Percentiles rank a stretch among this genome's conserved stretches.
Evolutionary conservation across 1,284 basidiomycete species (phyloP).

Genomic region (Sporisorium exsertum): DNA sequence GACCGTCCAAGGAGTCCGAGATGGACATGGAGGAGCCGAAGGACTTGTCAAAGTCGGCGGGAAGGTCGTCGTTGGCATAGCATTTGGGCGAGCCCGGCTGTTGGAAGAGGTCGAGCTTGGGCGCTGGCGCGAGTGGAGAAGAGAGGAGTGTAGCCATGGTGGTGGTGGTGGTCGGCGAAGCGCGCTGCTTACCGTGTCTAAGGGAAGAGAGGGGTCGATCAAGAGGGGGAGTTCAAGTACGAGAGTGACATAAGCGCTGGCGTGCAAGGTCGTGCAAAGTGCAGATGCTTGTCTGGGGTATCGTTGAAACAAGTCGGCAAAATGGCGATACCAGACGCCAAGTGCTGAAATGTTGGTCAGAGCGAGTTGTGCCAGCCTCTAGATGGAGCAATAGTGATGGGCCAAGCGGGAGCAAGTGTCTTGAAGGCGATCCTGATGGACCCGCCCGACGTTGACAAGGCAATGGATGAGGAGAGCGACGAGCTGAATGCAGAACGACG

Average conservation of each 20-base stretch:
- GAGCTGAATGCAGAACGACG: background rate
- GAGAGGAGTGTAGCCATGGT: slow-evolving; percentile 49
- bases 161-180: background rate
- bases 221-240: background rate
- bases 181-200: background rate
- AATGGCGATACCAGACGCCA: background rate
- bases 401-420: background rate
- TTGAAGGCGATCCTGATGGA: background rate
- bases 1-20: slow-evolving; percentile 59
- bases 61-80: slow-evolving; percentile 51
- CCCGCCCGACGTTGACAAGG: background rate
- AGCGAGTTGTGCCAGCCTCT: background rate
- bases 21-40: slow-evolving; percentile 69
- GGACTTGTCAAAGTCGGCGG: slow-evolving; percentile 63
- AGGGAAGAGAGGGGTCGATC: background rate
- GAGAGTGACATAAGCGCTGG: slow-evolving; percentile 16
- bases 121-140: slow-evolving; percentile 36
- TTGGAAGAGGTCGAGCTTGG: slow-evolving; percentile 51
- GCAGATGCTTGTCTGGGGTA: slow-evolving; percentile 2
- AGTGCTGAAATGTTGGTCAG: background rate
- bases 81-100: slow-evolving; percentile 52
- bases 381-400: slow-evolving; percentile 1
- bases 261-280: background rate
- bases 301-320: background rate
- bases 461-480: background rate